These are phyloP conservation scores for Schizochytrium sp. DNA, from an alignment of 108 stramenopile species.

Conservation along the genomic window DNA sequence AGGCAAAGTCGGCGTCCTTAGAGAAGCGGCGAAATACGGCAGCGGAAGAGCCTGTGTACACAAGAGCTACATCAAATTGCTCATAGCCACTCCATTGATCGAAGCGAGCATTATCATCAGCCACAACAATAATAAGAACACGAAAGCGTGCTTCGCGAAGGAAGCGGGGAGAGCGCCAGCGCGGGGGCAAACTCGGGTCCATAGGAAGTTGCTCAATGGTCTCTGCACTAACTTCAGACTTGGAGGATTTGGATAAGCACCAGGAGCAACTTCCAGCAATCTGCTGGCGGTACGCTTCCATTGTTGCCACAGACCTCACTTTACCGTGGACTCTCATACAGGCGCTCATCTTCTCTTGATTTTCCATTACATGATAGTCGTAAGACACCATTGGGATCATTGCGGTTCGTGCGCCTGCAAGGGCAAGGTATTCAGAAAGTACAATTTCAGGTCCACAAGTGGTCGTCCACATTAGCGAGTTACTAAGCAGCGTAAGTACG, in stretches of 20 bases:
- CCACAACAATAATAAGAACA: neutral
- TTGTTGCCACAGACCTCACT: neutral
- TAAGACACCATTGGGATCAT: neutral
- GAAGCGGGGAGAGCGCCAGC: slow-evolving; percentile 16
- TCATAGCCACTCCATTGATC: neutral
- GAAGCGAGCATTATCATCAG: neutral
- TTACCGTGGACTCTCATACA: slow-evolving; percentile 10
- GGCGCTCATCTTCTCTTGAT: slow-evolving; percentile 31
- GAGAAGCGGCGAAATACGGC: neutral
- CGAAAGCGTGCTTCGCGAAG: neutral
- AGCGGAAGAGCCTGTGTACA: neutral
- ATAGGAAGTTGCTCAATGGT: slow-evolving; percentile 21
- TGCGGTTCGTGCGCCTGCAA: neutral
- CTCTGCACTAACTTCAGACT: neutral
- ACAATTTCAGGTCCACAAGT: neutral
- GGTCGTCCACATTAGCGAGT: neutral
- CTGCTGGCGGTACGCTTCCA: neutral
- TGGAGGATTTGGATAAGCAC: neutral
- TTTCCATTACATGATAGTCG: neutral
- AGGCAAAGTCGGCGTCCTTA: slow-evolving; percentile 6
- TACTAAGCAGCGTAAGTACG: neutral
- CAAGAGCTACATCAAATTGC: slow-evolving; percentile 6
- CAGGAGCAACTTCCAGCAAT: neutral
- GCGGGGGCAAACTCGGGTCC: slow-evolving; percentile 10
- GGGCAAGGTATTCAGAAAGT: neutral